Base-by-base conservation (phyloP, 208 protist species). In the Trypanosoma vivax region DNA sequence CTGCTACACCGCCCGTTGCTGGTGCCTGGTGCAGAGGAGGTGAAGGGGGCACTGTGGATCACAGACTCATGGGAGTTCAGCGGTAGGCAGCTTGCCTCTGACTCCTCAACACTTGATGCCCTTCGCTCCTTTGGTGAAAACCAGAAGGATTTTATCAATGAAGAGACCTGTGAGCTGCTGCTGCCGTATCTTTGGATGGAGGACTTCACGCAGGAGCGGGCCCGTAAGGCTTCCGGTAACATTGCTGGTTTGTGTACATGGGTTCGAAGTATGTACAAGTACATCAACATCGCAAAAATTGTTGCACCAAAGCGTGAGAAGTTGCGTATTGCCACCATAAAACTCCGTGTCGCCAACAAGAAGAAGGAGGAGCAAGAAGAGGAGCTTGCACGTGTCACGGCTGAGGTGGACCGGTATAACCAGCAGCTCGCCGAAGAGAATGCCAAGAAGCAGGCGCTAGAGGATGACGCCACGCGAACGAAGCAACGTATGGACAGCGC, bases 81-180 rank as follows among this genome's bases (percentile, higher is more conserved):
- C 41, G 83, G 90, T 27, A 65, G 83, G 23, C 79, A 86, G 64
- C 75, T 94, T 30, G 86, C 84, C 49, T 86, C 81, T 3, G 82
- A 91, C 45, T 77, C 83, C 0, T 58, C 58, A 30, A 90, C 83
- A 49, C 73, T 92, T 14, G 70, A 95, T 21, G 55, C 76, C 41
- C 71, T 93, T 28, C 83, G 88, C 52, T 73, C 78, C 37, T 90
- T 94, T 58, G 83, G 84, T 51, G 59, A 88, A 50, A 84, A 77
- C 25, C 84, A 90, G 62, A 94, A 93, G 72, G 96, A 99, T 70
- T 68, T 82, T 49, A 99, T 99, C 73, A 99, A 98, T 65, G 97
- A 98, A 65, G 97, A 99, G 76, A 98, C 87, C 48, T 96, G 96
- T 67, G 98, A 99, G 77, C 73, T 99, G 39, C 76, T 99, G 7